Evolutionary conservation across 495 filamentous ascomycete genomes (phyloP).

Genomic region (Pyronema domesticum): DNA sequence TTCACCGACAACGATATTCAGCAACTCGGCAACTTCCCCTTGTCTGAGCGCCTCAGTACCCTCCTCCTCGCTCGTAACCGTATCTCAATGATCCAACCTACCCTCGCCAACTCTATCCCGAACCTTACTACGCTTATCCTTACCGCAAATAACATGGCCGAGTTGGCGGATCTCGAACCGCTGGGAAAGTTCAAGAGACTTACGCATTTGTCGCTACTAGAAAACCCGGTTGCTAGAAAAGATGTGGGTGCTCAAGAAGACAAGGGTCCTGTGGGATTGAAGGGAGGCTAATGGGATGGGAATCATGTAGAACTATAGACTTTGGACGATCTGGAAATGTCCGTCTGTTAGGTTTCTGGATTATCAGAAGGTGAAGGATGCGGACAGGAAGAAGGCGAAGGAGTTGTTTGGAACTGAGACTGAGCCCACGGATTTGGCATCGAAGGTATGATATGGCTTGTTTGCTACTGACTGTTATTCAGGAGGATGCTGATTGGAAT

Average conservation of each 20-base stretch:
- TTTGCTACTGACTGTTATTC: background rate
- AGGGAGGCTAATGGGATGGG: background rate
- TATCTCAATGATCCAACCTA: conserved; percentile 58
- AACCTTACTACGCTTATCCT: conserved; percentile 62
- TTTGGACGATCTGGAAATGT: conserved; percentile 76
- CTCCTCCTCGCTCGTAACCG: conserved; percentile 84
- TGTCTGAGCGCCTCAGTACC: conserved; percentile 67
- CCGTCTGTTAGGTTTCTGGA: conserved; percentile 81
- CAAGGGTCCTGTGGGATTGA: background rate
- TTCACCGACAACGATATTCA: conserved; percentile 96
- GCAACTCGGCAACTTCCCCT: conserved; percentile 78
- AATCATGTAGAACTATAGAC: conserved; percentile 60
- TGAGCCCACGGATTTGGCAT: conserved; percentile 63
- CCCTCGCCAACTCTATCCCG: conserved; percentile 53
- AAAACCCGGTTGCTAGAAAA: conserved; percentile 80
- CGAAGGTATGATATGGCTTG: conserved; percentile 33
- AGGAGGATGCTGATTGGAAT: background rate
- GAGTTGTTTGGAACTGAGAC: conserved; percentile 66
- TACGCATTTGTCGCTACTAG: conserved; percentile 62
- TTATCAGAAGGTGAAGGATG: conserved; percentile 75
- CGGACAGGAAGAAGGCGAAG: conserved; percentile 53
- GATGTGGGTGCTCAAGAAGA: conserved; percentile 43
- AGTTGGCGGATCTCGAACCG: conserved; percentile 78
- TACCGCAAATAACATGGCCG: conserved; percentile 53
- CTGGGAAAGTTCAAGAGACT: conserved; percentile 48